phyloP scores from a whole-genome alignment of 1,284 basidiomycete species.

The Tilletiaria anomala region DNA sequence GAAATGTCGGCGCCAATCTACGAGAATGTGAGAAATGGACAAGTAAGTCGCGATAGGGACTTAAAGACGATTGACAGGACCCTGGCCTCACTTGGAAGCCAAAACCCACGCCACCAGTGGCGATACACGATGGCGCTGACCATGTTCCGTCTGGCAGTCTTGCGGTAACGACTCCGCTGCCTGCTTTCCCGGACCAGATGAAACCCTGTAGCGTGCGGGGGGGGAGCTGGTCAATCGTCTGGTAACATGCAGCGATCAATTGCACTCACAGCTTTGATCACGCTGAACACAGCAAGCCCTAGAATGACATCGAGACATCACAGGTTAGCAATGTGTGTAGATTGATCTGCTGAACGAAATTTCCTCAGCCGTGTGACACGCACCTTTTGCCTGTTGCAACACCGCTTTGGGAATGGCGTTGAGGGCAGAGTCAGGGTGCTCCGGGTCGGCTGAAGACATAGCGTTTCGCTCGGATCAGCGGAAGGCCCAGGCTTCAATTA shows the following conservation, averaged over 20 bases:
- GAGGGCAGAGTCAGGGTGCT: conserved; percentile 72
- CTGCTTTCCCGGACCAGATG: conserved; percentile 89
- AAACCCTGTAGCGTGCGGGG: conserved; percentile 64
- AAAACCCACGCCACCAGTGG: conserved; percentile 78
- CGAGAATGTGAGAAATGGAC: not conserved
- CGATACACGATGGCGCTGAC: conserved; percentile 93
- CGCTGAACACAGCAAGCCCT: conserved; percentile 87
- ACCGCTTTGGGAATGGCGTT: conserved; percentile 92
- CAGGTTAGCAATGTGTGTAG: not conserved
- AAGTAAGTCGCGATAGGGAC: not conserved
- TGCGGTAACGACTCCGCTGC: conserved; percentile 84
- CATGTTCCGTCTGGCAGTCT: conserved; percentile 89
- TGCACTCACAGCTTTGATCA: conserved; percentile 52
- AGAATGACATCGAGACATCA: too few species aligned
- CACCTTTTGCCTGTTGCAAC: conserved; percentile 59
- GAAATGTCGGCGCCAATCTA: conserved; percentile 54
- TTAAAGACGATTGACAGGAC: not conserved
- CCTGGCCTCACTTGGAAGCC: conserved; percentile 64
- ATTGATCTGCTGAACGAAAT: not conserved
- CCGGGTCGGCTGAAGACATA: conserved; percentile 87
- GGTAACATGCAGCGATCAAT: too few species aligned
- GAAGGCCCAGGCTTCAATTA: too few species aligned
- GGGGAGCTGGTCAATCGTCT: conserved; percentile 1
- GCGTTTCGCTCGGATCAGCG: too few species aligned
- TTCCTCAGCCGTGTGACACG: too few species aligned